Evolutionary conservation across 768 basidiomycete genomes (phyloP).

Genomic region (Udeniomyces megalosporus): DNA sequence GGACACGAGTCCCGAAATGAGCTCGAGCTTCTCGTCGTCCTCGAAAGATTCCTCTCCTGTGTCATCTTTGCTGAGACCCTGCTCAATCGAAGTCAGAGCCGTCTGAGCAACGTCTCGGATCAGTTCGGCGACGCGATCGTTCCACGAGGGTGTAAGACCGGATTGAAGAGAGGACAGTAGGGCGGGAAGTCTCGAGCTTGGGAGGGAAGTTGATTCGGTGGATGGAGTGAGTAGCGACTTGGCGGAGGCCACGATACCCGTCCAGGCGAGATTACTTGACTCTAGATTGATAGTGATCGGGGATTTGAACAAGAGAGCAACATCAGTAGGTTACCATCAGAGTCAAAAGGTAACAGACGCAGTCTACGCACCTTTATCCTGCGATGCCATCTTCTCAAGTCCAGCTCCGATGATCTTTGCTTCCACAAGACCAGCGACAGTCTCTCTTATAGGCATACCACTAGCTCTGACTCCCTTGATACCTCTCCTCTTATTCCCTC

Average conservation of each 20-base stretch:
- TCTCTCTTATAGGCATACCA: too few relatives aligned
- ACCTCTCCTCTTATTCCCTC: too few relatives aligned
- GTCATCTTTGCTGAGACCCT: background rate
- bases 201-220: background rate
- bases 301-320: background rate
- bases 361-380: slow-evolving; percentile 24
- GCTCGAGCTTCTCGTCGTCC: background rate
- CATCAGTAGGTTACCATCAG: background rate
- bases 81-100: background rate
- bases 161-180: slow-evolving; percentile 1
- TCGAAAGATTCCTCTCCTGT: background rate
- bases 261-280: background rate
- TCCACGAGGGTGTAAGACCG: background rate
- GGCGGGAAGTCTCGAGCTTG: background rate
- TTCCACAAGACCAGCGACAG: slow-evolving; percentile 16
- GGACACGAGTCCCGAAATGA: background rate
- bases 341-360: too few relatives aligned
- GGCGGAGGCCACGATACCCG: background rate
- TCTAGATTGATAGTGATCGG: too few relatives aligned
- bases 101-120: background rate
- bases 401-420: slow-evolving; percentile 21
- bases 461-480: too few relatives aligned
- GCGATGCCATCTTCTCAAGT: slow-evolving; percentile 16
- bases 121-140: background rate
- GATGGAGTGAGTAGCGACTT: background rate